Conservation (phyloP, 352 stramenopile genomes). For the Phytopythium montanum region DNA sequence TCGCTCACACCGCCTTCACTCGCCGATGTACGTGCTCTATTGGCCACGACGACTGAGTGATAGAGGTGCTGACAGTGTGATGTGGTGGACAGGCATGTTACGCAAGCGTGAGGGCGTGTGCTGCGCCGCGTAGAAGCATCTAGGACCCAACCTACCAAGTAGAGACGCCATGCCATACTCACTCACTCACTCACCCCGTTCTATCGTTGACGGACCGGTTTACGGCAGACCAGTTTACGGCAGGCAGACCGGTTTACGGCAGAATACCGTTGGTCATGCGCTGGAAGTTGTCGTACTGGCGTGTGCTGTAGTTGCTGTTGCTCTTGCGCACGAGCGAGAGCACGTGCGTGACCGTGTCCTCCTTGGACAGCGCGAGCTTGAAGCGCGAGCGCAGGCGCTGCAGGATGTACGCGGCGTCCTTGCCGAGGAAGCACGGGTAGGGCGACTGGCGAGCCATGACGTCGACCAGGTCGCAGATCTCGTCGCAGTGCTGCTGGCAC, state of each 20-base stretch:
- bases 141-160: not conserved
- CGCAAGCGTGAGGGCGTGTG: constrained; percentile 39
- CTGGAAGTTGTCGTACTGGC: constrained; percentile 94
- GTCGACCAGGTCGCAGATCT: constrained; percentile 96
- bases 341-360: constrained; percentile 89
- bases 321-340: constrained; percentile 89
- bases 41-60: not conserved
- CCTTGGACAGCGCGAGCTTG: constrained; percentile 83
- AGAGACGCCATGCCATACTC: not conserved
- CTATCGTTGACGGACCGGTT: no score
- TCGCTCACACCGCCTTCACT: constrained; percentile 69
- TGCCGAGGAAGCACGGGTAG: constrained; percentile 95
- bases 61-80: not conserved
- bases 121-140: constrained; percentile 32
- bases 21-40: constrained; percentile 43
- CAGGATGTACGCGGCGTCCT: constrained; percentile 83
- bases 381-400: constrained; percentile 85
- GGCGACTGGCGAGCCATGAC: constrained; percentile 95
- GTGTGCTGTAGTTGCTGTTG: constrained; percentile 92
- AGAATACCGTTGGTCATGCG: constrained; percentile 93
- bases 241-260: no score
- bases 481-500: constrained; percentile 93
- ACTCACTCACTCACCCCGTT: not conserved
- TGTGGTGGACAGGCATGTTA: constrained; percentile 35
- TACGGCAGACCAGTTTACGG: no score